Percentiles rank a stretch among this genome's conserved stretches.
These are phyloP conservation scores for Pythium phragmitis DNA, from an alignment of 352 stramenopile genomes.

Conservation along the genomic window DNA sequence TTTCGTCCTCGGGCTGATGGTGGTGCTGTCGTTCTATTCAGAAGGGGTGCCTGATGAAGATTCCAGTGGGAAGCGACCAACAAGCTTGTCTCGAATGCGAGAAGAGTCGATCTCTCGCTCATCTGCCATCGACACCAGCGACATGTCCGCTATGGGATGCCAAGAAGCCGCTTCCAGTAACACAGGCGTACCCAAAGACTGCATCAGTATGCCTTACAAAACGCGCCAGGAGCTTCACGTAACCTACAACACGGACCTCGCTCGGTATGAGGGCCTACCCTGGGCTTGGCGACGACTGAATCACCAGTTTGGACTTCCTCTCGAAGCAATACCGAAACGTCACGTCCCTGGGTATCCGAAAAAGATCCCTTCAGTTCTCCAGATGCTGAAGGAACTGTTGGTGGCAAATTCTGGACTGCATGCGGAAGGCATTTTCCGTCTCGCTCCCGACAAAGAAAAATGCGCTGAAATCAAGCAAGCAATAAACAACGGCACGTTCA, in stretches of 20 bases:
- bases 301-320: slow-evolving; percentile 70
- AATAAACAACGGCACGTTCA: slow-evolving; percentile 70
- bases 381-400: slow-evolving; percentile 73
- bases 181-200: slow-evolving; percentile 19
- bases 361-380: slow-evolving; percentile 71
- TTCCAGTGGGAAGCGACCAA: neutral
- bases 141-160: slow-evolving; percentile 8
- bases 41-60: neutral
- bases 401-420: slow-evolving; percentile 42
- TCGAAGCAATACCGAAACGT: slow-evolving; percentile 62
- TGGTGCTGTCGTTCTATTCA: neutral
- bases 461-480: slow-evolving; percentile 54
- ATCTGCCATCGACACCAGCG: slow-evolving; percentile 14
- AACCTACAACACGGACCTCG: slow-evolving; percentile 63
- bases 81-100: neutral
- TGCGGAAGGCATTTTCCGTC: slow-evolving; percentile 73
- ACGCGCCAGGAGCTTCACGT: slow-evolving; percentile 68
- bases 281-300: slow-evolving; percentile 62
- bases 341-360: slow-evolving; percentile 53
- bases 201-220: slow-evolving; percentile 71
- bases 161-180: neutral
- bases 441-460: slow-evolving; percentile 66
- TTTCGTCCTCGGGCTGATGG: neutral
- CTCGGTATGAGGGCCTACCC: slow-evolving; percentile 75
- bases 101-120: slow-evolving; percentile 7